Percentiles rank a stretch among this genome's conserved stretches.
These are phyloP conservation scores for Lichtheimia hyalospora DNA, from an alignment of 371 early-diverging fungal species.

Conservation along the genomic window DNA sequence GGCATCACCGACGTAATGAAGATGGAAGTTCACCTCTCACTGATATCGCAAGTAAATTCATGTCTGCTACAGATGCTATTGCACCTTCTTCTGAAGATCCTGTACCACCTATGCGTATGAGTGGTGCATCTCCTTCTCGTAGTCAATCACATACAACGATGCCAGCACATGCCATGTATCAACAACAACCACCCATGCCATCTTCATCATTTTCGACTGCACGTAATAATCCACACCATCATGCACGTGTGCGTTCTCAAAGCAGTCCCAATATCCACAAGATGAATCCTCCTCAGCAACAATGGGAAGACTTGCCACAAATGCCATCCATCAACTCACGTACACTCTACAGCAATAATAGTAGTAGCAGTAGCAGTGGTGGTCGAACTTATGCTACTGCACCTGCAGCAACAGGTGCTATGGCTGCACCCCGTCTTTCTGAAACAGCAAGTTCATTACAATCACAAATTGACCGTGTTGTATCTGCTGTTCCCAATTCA, in stretches of 20 bases:
- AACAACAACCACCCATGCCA: constrained; percentile 6
- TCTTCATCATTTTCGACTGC: background rate
- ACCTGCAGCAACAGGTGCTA: constrained; percentile 17
- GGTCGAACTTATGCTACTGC: background rate
- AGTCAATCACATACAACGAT: constrained; percentile 40
- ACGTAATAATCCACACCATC: constrained; percentile 10
- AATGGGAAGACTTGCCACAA: constrained; percentile 25
- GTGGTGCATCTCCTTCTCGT: constrained; percentile 24
- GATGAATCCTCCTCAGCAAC: constrained; percentile 12
- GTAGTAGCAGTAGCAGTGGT: constrained; percentile 75
- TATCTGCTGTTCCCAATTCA: constrained; percentile 15
- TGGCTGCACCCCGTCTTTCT: constrained; percentile 21
- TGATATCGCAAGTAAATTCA: constrained; percentile 52
- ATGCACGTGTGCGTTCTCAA: constrained; percentile 60
- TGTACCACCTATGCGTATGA: constrained; percentile 3
- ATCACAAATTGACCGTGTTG: constrained; percentile 19
- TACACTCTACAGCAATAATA: constrained; percentile 58
- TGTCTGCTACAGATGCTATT: constrained; percentile 17
- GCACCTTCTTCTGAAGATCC: constrained; percentile 19
- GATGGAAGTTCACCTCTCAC: constrained; percentile 40
- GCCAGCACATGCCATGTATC: constrained; percentile 27
- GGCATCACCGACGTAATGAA: constrained; percentile 12
- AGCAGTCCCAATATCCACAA: constrained; percentile 66
- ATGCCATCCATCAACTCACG: constrained; percentile 25
- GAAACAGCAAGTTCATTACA: constrained; percentile 16